These are phyloP conservation scores for Populus euphratica DNA, from an alignment of 345 rosid genomes.

Conservation along the genomic window DNA sequence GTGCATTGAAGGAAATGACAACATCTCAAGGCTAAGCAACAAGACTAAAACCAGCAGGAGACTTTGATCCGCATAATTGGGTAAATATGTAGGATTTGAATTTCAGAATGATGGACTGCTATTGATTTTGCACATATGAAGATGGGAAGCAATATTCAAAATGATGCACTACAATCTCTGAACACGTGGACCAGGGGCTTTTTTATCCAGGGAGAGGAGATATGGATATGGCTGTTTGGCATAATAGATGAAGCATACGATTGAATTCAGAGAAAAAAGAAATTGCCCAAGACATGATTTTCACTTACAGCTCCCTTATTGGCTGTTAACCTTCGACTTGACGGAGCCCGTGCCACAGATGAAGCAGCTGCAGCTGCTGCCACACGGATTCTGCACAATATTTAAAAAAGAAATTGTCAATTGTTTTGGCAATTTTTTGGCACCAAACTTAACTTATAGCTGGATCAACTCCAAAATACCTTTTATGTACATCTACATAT, in stretches of 20 bases:
- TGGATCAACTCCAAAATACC: slow-evolving; percentile 31
- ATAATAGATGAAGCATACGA: background rate
- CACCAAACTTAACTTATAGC: background rate
- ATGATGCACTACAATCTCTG: background rate
- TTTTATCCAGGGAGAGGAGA: background rate
- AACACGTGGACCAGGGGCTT: background rate
- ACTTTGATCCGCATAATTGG: background rate
- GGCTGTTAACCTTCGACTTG: slow-evolving; percentile 60
- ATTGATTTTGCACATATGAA: background rate
- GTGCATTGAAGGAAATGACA: background rate
- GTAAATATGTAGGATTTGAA: background rate
- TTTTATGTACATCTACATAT: slow-evolving; percentile 91
- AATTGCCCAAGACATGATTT: background rate
- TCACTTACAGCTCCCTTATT: slow-evolving; percentile 57
- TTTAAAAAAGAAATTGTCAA: background rate
- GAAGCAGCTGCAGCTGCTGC: slow-evolving; percentile 98
- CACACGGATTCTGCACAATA: slow-evolving; percentile 72
- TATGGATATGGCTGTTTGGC: background rate
- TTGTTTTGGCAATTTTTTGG: background rate
- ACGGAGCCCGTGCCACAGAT: slow-evolving; percentile 80
- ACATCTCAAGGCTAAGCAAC: background rate
- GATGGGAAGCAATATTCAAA: background rate
- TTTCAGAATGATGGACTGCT: background rate
- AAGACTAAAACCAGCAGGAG: background rate
- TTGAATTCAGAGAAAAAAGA: background rate